A percentile compares a stretch with the other conserved stretches of the same genome.
phyloP scores from a whole-genome alignment of 441 rosid species.

The Pelargonium myrrhifolium region DNA sequence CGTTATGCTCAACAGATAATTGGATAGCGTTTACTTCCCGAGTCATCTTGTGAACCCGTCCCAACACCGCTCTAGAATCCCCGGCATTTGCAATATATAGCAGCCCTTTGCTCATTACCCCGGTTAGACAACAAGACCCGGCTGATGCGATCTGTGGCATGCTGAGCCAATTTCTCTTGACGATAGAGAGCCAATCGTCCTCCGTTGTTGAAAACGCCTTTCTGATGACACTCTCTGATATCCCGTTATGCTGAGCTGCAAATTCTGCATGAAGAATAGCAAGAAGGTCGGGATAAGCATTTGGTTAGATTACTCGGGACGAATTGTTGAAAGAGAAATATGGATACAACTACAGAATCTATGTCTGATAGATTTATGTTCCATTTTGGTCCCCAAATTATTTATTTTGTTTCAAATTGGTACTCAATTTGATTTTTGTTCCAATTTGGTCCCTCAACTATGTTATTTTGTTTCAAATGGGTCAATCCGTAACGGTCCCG shows the following conservation, averaged over 20 bases:
- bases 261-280: constrained; percentile 41
- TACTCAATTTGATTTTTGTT: too few relatives aligned
- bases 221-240: constrained; percentile 64
- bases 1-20: constrained; percentile 88
- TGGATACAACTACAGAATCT: neutral
- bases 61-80: constrained; percentile 91
- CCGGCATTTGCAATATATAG: constrained; percentile 86
- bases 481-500: too few relatives aligned
- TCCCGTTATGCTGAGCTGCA: constrained; percentile 62
- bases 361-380: too few relatives aligned
- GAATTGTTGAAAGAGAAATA: neutral
- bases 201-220: constrained; percentile 92
- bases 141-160: constrained; percentile 91
- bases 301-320: too few relatives aligned
- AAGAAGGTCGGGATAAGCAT: neutral
- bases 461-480: too few relatives aligned
- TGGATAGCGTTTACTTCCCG: constrained; percentile 74
- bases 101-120: constrained; percentile 62
- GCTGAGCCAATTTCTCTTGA: constrained; percentile 56
- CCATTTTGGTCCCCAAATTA: too few relatives aligned
- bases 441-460: too few relatives aligned
- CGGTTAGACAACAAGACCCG: constrained; percentile 87
- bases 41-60: constrained; percentile 64
- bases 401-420: too few relatives aligned
- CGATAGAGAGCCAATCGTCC: constrained; percentile 75